A percentile compares a stretch with the other conserved stretches of the same genome.
These are phyloP conservation scores for Syncephalastrum racemosum DNA, from an alignment of 371 early-diverging fungal species.

Conservation along the genomic window DNA sequence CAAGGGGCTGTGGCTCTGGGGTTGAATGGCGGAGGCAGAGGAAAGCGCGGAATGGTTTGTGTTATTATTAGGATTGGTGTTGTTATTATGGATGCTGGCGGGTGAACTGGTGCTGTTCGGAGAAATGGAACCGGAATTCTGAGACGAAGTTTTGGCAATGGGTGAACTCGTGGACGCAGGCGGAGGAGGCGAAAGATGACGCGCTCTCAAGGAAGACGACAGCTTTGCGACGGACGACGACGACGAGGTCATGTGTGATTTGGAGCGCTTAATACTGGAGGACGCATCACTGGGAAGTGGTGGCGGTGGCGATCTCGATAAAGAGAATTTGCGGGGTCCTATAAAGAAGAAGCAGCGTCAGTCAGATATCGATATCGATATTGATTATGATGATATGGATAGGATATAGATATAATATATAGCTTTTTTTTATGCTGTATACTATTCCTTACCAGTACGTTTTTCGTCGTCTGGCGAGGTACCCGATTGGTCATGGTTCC, in stretches of 20 bases:
- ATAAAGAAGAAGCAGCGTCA: neutral
- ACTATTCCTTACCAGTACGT: slow-evolving; percentile 10
- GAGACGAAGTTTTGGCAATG: slow-evolving; percentile 15
- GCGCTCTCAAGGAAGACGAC: slow-evolving; percentile 29
- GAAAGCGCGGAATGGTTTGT: too few relatives aligned
- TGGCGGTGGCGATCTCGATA: slow-evolving; percentile 8
- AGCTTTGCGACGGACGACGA: slow-evolving; percentile 24
- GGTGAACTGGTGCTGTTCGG: slow-evolving; percentile 7
- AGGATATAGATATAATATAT: too few relatives aligned
- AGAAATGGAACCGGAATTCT: slow-evolving; percentile 16
- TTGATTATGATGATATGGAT: too few relatives aligned
- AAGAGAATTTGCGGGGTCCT: neutral
- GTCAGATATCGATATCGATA: neutral
- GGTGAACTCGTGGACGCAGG: slow-evolving; percentile 26
- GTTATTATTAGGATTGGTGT: neutral
- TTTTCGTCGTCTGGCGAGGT: slow-evolving; percentile 16
- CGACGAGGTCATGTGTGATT: slow-evolving; percentile 26
- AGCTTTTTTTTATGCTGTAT: too few relatives aligned
- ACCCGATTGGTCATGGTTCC: slow-evolving; percentile 22
- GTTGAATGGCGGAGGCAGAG: too few relatives aligned
- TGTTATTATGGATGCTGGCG: slow-evolving; percentile 10
- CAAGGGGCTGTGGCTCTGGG: neutral
- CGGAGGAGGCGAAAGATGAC: slow-evolving; percentile 28
- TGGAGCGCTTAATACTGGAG: slow-evolving; percentile 11
- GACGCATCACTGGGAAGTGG: slow-evolving; percentile 5